Evolutionary conservation across 164 flowering plant genomes (phyloP), one percentile per base, ranked within the genome.

Genomic region (Kalanchoe fedtschenkoi): DNA sequence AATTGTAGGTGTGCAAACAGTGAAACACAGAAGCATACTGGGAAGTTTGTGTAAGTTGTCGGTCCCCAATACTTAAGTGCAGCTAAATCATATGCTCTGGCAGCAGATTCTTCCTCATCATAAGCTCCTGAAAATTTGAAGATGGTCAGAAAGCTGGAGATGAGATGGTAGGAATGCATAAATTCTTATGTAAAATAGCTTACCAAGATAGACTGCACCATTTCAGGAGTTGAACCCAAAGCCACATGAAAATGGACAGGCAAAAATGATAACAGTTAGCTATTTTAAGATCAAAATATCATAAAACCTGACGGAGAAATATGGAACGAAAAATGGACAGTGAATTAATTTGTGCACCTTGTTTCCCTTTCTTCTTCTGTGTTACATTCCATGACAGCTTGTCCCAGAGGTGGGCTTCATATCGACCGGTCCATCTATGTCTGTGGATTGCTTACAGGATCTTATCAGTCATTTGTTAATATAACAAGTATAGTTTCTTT

Each of bases 391-490:
- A 79, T 24, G 86, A 79, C 9, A 72, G 76, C 63, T 81, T 81
- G 58, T 81, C 86, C 86, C 86, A 81, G 60, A 81, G 67, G 51
- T 81, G 85, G n/a, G 83, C 83, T 66, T 81, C 85, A 69, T 30
- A 81, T 57, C 83, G 62, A 1, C 85, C 81, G 1, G 85, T 81
- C 81, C 81, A 77, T 62, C 80, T 62, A 66, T 80, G 84, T 60
- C 77, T 81, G 73, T 56, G 9, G 11, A 7, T 64, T 43, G 22
- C 19, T 43, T 17, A 43, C 3, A 7, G 51, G 15, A 17, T 39
- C 7, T 4, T 39, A 9, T 39, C 15, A 39, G 43, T 39, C 9
- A 10, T 39, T 39, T 39, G 9, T 39, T 13, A 39, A 4, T 2
- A 39, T 4, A 39, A 39, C 13, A 39, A 4, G 7, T 39, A 4